Conservation (phyloP, 108 stramenopile species). For the Chaetoceros muelleri region DNA sequence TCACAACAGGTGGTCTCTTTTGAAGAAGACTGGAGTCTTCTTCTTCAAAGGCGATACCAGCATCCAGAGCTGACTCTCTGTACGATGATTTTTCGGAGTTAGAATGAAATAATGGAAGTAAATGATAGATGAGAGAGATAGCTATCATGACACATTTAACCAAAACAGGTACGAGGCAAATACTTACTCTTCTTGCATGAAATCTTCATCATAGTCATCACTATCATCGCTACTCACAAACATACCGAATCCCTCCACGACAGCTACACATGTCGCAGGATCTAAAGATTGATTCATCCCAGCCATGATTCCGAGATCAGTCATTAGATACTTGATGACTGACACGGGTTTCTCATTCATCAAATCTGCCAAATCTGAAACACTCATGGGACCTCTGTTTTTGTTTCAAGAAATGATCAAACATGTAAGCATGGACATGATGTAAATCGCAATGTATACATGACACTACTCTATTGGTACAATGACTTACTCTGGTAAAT, state of each 20-base stretch:
- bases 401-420: not conserved
- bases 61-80: slow-evolving; percentile 47
- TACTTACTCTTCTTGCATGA: slow-evolving; percentile 43
- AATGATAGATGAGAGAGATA: too few relatives aligned
- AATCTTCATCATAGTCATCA: slow-evolving; percentile 46
- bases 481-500: slow-evolving; percentile 65
- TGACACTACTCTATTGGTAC: not conserved
- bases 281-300: slow-evolving; percentile 84
- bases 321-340: slow-evolving; percentile 92
- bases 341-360: slow-evolving; percentile 78
- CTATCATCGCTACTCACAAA: slow-evolving; percentile 51
- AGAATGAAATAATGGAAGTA: not conserved
- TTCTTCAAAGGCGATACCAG: slow-evolving; percentile 55
- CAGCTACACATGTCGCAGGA: slow-evolving; percentile 64
- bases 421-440: slow-evolving; percentile 2
- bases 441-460: slow-evolving; percentile 2
- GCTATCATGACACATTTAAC: too few relatives aligned
- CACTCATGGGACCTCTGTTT: slow-evolving; percentile 60
- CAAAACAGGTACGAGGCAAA: not conserved
- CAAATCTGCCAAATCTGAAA: slow-evolving; percentile 66
- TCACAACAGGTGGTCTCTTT: slow-evolving; percentile 90
- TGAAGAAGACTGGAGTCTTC: slow-evolving; percentile 63
- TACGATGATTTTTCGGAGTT: too few relatives aligned
- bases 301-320: slow-evolving; percentile 90
- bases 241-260: slow-evolving; percentile 89